phyloP scores from a whole-genome alignment of 1,139 yeast species.

The Lodderomyces theae region DNA sequence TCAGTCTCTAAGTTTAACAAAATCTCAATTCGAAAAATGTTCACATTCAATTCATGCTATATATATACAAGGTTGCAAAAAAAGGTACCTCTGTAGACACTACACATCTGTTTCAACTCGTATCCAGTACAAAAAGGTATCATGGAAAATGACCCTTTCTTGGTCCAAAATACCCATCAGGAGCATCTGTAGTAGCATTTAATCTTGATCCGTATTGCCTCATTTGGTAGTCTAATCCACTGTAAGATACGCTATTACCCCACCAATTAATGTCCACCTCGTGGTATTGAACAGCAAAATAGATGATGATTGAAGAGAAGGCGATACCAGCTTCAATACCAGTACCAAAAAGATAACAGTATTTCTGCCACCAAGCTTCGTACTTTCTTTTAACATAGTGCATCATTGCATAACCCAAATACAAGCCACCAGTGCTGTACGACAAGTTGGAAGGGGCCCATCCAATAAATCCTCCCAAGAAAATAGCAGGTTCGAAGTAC shows the following conservation, averaged over 20 bases:
- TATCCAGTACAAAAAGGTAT: no score
- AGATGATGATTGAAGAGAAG: slow-evolving; percentile 46
- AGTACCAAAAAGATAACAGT: slow-evolving; percentile 49
- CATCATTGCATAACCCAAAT: slow-evolving; percentile 44
- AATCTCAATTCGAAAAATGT: no score
- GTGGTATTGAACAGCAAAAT: slow-evolving; percentile 49
- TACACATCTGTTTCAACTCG: no score
- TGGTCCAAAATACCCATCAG: slow-evolving; percentile 49
- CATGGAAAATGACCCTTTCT: slow-evolving; percentile 38
- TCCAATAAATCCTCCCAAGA: slow-evolving; percentile 39
- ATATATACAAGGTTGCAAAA: no score
- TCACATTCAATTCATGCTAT: no score
- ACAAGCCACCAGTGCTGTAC: slow-evolving; percentile 44
- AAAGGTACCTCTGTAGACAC: no score
- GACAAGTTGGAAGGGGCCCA: slow-evolving; percentile 51
- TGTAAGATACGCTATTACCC: slow-evolving; percentile 48
- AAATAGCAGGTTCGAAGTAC: slow-evolving; percentile 42
- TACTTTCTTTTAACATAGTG: slow-evolving; percentile 42
- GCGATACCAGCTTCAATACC: slow-evolving; percentile 54
- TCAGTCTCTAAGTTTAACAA: no score
- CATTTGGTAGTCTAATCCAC: slow-evolving; percentile 36
- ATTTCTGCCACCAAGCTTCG: slow-evolving; percentile 53
- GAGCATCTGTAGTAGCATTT: slow-evolving; percentile 24
- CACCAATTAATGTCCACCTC: slow-evolving; percentile 47
- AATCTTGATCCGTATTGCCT: slow-evolving; percentile 20